phyloP scores from a whole-genome alignment of 1,284 basidiomycete species.

The Inonotus obliquus region DNA sequence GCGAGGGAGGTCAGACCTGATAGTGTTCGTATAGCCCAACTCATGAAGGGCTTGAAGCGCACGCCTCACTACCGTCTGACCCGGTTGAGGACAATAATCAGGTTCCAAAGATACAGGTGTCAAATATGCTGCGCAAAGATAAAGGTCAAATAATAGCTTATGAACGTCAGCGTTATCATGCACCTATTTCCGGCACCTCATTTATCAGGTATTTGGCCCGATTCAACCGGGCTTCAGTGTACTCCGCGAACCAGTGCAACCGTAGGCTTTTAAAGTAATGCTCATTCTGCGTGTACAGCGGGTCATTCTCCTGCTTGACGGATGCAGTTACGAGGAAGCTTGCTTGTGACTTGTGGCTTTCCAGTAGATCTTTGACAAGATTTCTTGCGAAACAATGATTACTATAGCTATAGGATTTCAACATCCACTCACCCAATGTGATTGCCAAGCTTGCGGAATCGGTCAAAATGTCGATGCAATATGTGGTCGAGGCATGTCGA shows the following conservation, averaged over 20 bases:
- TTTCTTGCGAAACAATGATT: background rate
- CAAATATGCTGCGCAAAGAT: too few relatives aligned
- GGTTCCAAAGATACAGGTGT: too few relatives aligned
- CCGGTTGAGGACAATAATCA: too few relatives aligned
- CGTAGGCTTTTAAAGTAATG: conserved; percentile 24
- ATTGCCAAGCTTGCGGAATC: conserved; percentile 4
- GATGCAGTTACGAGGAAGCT: conserved; percentile 21
- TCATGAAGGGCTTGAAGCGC: conserved; percentile 16
- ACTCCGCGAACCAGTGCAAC: conserved; percentile 22
- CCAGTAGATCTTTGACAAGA: conserved; percentile 15
- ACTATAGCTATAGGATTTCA: background rate
- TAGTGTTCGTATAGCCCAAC: conserved; percentile 13
- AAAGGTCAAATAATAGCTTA: too few relatives aligned
- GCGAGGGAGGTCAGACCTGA: conserved; percentile 10
- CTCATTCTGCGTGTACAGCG: conserved; percentile 31
- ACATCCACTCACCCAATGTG: conserved; percentile 6
- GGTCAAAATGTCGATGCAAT: conserved; percentile 4
- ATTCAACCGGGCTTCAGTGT: background rate
- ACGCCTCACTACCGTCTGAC: background rate
- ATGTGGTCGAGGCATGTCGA: background rate
- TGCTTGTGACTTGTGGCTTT: conserved; percentile 1
- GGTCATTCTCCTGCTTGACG: conserved; percentile 27
- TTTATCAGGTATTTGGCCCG: background rate
- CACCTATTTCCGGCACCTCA: background rate
- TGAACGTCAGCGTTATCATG: too few relatives aligned